These are phyloP conservation scores for Pythium rishiriense DNA, from an alignment of 352 stramenopile genomes.

Conservation along the genomic window DNA sequence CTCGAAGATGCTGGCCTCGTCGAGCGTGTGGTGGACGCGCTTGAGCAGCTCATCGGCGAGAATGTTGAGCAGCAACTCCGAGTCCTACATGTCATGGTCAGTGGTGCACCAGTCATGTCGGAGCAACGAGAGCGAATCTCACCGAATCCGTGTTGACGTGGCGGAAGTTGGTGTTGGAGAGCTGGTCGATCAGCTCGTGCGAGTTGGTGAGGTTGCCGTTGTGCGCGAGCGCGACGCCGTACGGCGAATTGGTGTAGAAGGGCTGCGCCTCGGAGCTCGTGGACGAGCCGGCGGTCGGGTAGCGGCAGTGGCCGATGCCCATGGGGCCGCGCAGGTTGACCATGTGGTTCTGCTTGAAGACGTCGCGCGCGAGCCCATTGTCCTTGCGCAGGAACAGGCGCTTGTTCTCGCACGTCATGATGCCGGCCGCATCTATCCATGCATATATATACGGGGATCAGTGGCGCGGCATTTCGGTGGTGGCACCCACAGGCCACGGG, in stretches of 20 bases:
- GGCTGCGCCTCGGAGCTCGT: slow-evolving; percentile 93
- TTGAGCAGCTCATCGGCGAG: slow-evolving; percentile 96
- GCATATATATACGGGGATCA: background rate
- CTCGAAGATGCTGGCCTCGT: slow-evolving; percentile 87
- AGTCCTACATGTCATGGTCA: slow-evolving; percentile 75
- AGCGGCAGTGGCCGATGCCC: slow-evolving; percentile 97
- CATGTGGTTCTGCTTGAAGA: slow-evolving; percentile 99
- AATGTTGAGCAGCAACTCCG: slow-evolving; percentile 98
- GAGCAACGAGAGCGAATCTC: slow-evolving; percentile 1
- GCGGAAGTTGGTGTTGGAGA: slow-evolving; percentile 91
- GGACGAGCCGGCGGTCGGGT: slow-evolving; percentile 95
- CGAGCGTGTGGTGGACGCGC: slow-evolving; percentile 63
- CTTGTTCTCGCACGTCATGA: slow-evolving; percentile 94
- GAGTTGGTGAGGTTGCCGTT: slow-evolving; percentile 99
- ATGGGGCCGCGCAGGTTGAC: slow-evolving; percentile 93
- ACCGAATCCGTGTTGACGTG: slow-evolving; percentile 98
- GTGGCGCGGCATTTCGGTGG: background rate
- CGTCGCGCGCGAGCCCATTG: slow-evolving; percentile 97
- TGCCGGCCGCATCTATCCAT: slow-evolving; percentile 87
- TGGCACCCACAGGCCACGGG: background rate
- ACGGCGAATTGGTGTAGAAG: slow-evolving; percentile 99
- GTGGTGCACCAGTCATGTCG: background rate
- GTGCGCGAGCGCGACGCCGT: slow-evolving; percentile 96
- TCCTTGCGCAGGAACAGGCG: slow-evolving; percentile 97
- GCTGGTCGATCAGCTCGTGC: slow-evolving; percentile 91